Base-by-base conservation (phyloP, 2,329 filamentous ascomycete genomes). In the Capronia epimyces region DNA sequence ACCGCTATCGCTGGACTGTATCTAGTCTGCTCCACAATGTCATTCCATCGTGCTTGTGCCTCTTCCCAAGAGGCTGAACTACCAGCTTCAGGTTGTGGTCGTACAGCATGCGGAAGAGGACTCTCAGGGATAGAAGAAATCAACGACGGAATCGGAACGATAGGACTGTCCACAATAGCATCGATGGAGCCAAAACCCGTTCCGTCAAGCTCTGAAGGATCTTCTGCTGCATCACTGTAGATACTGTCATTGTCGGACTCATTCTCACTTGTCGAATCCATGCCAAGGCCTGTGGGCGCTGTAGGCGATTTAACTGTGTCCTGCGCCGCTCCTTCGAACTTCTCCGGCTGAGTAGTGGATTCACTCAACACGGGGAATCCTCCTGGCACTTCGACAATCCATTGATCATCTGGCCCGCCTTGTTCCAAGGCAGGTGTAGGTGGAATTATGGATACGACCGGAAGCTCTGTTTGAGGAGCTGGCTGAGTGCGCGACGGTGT, bases 321-420 rank as follows among this genome's bases (percentile, higher is more conserved):
- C 5, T 29, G 15, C 3, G 15, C 13, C 12, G 9, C 36, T 21
- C 45, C 49, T 29, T 45, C 49, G 7, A 41, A 49, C 15, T 41
- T 34, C n/a, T 50, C 41, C 1, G 43, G 34, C 29, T 22, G 43
- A 3, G 43, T 46, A 31, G 50, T 32, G 9, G 25, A 25, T 12
- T 60, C 58, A 34, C 24, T 21, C 24, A 58, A 50, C 8, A 66
- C 65, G 1, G 80, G 80, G 55, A 83, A 86, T 0, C 74, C 75
- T 6, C 82, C 83, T 7, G 83, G 83, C 13, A 83, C 66, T 34
- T 73, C 73, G 34, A 78, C 69, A 67, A 64, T 54, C 62, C 58
- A 62, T 60, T 61, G 52, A 56, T 66, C 48, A 62, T 57, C 46
- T 41, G 52, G 46, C 8, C 55, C 62, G 0, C 58, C 60, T 22